Evolutionary conservation across 2,329 filamentous ascomycete genomes (phyloP).

Genomic region (Graphilbum ipis-grandicollis): DNA sequence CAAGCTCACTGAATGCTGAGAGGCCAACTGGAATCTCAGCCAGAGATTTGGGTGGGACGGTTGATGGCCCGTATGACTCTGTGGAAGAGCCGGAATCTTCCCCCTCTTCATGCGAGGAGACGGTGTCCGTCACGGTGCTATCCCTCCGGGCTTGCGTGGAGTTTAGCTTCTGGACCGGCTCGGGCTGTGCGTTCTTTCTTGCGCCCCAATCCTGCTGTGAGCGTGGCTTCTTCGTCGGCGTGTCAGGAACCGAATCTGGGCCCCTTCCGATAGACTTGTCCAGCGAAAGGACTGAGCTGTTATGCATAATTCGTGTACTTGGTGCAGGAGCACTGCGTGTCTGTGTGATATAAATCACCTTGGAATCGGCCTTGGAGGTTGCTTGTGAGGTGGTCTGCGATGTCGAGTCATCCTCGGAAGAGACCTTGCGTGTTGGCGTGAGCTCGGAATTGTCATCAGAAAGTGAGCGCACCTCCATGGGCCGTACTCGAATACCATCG

Average conservation of each 20-base stretch:
- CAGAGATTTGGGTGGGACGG: constrained; percentile 30
- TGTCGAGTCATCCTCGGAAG: constrained; percentile 12
- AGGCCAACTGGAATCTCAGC: constrained; percentile 47
- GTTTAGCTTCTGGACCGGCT: constrained; percentile 12
- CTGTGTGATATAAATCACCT: neutral
- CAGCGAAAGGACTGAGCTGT: neutral
- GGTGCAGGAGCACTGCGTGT: constrained; percentile 4
- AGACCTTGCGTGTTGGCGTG: neutral
- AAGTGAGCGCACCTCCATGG: neutral
- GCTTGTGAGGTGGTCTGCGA: neutral
- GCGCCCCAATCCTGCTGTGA: constrained; percentile 1
- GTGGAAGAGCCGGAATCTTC: constrained; percentile 14
- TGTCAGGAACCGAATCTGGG: constrained; percentile 3
- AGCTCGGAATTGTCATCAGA: neutral
- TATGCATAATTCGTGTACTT: neutral
- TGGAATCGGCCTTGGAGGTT: neutral
- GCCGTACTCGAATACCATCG: neutral
- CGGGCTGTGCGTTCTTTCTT: constrained; percentile 3
- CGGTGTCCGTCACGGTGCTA: constrained; percentile 6
- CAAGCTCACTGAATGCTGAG: constrained; percentile 49
- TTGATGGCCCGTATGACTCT: constrained; percentile 22
- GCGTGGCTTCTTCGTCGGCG: constrained; percentile 10
- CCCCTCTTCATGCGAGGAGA: constrained; percentile 12
- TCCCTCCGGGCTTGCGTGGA: constrained; percentile 15
- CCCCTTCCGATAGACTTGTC: neutral